Evolutionary conservation across 2,329 filamentous ascomycete genomes (phyloP), one percentile per base, ranked within the genome.

Genomic region (Aaosphaeria arxii): DNA sequence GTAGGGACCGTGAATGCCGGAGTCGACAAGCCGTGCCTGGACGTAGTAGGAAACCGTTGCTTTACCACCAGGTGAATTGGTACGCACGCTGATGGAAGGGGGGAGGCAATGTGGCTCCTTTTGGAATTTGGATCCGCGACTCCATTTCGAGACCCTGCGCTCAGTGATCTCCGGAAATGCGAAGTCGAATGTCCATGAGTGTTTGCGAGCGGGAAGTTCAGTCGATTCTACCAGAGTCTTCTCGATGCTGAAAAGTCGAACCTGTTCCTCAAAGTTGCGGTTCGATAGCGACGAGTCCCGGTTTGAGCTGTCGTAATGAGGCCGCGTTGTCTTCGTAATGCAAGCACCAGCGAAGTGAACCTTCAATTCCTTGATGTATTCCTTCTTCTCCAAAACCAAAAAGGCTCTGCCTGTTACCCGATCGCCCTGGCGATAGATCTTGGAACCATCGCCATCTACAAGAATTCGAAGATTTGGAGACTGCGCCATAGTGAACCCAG

Each of bases 111-210:
- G 66, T 35, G 64, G 62, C 38, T 61, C 59, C 45, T 57, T 59
- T 13, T 54, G 44, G 44, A 67, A 70, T 38, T 62, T 62, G 11
- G 59, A 49, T 11, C 61, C 61, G 40, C 64, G 59, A 11, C 52
- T 45, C 39, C 62, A 57, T 38, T 60, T 56, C 6, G 63, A 63
- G 46, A 56, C 63, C 11, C 52, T 57, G 43, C 57, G 54, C 40
- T 62, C 55, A 0, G 67, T 70, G n/a, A 47, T 47, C 4, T 60
- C 54, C 17, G 67, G 67, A 42, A 70, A 67, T 11, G 53, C 53
- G 52, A 69, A 70, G n/a, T 65, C 61, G 47, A 71, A 70, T 1
- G 55, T 43, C 65, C 66, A 70, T 6, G 54, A 59, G 29, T 66
- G 58, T 38, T 69, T 67, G 30, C 60, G 61, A 11, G 59, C 44